A percentile compares a stretch with the other conserved stretches of the same genome.
Evolutionary conservation across 768 basidiomycete genomes (phyloP).

Genomic region (Mycena rosella): DNA sequence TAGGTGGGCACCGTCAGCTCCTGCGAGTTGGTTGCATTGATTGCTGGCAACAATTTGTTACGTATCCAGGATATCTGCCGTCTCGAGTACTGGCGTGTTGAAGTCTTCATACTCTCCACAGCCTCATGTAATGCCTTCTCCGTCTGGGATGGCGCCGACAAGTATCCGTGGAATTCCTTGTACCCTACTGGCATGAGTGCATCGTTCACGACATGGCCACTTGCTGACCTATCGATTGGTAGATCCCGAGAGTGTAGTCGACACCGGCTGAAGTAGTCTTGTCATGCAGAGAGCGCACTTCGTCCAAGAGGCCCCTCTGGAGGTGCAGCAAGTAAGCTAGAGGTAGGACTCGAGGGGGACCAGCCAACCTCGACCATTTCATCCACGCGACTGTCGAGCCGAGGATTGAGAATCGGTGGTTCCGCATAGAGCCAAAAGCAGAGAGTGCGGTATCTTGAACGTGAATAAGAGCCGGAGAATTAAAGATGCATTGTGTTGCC

Average conservation of each 20-base stretch:
- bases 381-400: constrained; percentile 87
- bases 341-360: constrained; percentile 1
- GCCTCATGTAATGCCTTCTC: constrained; percentile 64
- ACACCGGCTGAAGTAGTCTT: constrained; percentile 29
- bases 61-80: constrained; percentile 93
- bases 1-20: constrained; percentile 54
- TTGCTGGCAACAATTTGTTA: constrained; percentile 87
- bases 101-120: constrained; percentile 84
- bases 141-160: constrained; percentile 58
- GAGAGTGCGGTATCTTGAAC: constrained; percentile 82
- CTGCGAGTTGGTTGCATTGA: constrained; percentile 61
- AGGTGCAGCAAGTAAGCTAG: not conserved
- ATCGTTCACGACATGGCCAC: not conserved
- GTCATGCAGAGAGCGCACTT: constrained; percentile 70
- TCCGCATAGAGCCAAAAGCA: constrained; percentile 94
- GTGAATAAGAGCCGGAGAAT: constrained; percentile 1
- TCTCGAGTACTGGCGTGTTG: constrained; percentile 93
- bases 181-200: constrained; percentile 72
- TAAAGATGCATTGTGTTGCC: constrained; percentile 8
- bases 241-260: constrained; percentile 90
- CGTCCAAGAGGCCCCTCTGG: constrained; percentile 84
- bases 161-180: constrained; percentile 86
- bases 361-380: constrained; percentile 85
- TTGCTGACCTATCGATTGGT: constrained; percentile 88
- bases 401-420: constrained; percentile 67